phyloP scores from a whole-genome alignment of 257 asterid genomes.

The Ilex asprella region DNA sequence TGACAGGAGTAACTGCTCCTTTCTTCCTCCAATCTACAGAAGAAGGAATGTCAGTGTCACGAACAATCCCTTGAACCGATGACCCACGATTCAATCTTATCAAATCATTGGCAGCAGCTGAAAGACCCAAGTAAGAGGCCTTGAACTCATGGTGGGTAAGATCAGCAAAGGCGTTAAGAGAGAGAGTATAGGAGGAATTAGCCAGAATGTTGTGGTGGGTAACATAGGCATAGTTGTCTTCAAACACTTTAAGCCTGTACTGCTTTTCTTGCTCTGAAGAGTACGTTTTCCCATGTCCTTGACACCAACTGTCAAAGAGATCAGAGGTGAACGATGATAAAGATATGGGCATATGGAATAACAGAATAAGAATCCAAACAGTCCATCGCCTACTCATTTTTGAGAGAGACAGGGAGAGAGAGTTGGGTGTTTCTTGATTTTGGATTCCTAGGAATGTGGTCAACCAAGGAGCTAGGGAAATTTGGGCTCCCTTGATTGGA shows the following conservation, averaged over 20 bases:
- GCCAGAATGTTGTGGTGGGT: slow-evolving; percentile 37
- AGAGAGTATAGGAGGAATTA: slow-evolving; percentile 55
- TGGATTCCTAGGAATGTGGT: slow-evolving; percentile 15
- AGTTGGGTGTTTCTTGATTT: not conserved
- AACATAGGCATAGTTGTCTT: slow-evolving; percentile 49
- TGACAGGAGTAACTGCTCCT: slow-evolving; percentile 85
- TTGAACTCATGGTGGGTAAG: slow-evolving; percentile 77
- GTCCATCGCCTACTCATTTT: slow-evolving; percentile 41
- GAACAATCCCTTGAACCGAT: slow-evolving; percentile 21
- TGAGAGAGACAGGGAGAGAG: not conserved
- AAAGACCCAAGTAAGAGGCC: slow-evolving; percentile 65
- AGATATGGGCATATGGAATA: slow-evolving; percentile 30
- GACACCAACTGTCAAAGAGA: slow-evolving; percentile 70
- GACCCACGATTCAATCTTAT: slow-evolving; percentile 54
- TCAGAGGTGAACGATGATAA: slow-evolving; percentile 38
- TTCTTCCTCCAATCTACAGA: slow-evolving; percentile 80
- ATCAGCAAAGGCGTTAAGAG: slow-evolving; percentile 85
- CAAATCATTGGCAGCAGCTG: slow-evolving; percentile 34
- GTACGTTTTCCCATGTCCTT: slow-evolving; percentile 56
- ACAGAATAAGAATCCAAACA: slow-evolving; percentile 22
- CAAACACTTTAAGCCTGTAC: slow-evolving; percentile 50
- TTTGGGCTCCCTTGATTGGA: slow-evolving; percentile 13
- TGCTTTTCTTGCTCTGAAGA: slow-evolving; percentile 58
- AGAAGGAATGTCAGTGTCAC: slow-evolving; percentile 41
- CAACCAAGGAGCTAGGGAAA: slow-evolving; percentile 22